Conservation (phyloP, 352 stramenopile species). For the Globisporangium nagaii region DNA sequence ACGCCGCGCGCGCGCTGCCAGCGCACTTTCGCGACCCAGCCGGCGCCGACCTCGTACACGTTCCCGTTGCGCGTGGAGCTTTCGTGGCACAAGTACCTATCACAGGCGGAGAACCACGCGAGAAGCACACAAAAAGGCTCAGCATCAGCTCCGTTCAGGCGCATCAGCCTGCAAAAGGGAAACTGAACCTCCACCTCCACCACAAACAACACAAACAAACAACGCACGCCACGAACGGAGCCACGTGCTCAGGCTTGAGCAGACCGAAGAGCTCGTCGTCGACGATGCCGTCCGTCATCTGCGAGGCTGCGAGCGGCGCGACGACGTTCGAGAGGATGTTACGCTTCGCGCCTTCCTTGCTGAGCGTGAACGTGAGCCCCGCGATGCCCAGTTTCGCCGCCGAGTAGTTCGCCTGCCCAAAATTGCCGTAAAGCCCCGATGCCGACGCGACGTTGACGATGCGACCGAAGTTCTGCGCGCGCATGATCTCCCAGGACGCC, state of each 20-base stretch:
- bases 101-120: not conserved
- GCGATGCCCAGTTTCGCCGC: constrained; percentile 91
- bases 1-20: constrained; percentile 71
- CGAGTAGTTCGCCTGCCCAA: constrained; percentile 88
- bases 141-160: not conserved
- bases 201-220: not conserved
- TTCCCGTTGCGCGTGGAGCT: constrained; percentile 63
- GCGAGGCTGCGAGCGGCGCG: constrained; percentile 70
- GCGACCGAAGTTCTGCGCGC: constrained; percentile 74
- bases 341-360: constrained; percentile 70
- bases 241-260: constrained; percentile 73
- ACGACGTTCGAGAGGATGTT: constrained; percentile 83
- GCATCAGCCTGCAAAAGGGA: not conserved
- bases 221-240: constrained; percentile 57
- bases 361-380: constrained; percentile 88
- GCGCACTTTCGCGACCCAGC: constrained; percentile 69
- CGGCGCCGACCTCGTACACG: constrained; percentile 79
- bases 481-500: constrained; percentile 73
- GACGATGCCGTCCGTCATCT: constrained; percentile 82
- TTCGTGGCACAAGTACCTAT: constrained; percentile 78
- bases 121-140: not conserved
- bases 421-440: constrained; percentile 86
- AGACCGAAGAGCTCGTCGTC: constrained; percentile 55
- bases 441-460: constrained; percentile 82
- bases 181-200: not conserved